Evolutionary conservation across 2,329 filamentous ascomycete species (phyloP).

Genomic region (Chaetomium olivaceum): DNA sequence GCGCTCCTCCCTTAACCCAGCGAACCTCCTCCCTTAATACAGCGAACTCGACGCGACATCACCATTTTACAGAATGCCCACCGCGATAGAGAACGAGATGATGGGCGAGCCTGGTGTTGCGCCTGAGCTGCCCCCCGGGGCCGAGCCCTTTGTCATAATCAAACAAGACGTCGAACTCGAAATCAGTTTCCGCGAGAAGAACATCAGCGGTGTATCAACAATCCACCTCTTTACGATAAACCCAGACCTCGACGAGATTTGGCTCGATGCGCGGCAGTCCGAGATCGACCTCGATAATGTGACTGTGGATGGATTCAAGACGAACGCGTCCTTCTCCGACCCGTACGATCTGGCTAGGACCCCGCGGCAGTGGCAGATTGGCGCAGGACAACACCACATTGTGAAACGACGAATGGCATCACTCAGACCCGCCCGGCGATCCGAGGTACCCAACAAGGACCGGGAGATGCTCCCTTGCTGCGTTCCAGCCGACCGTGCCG

Average conservation of each 20-base stretch:
- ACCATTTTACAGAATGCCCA: constrained; percentile 33
- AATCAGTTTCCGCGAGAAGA: constrained; percentile 76
- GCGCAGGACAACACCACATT: constrained; percentile 74
- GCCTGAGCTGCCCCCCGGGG: constrained; percentile 22
- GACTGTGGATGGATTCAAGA: constrained; percentile 50
- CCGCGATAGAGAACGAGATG: constrained; percentile 28
- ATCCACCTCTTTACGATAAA: constrained; percentile 71
- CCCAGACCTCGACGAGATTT: constrained; percentile 58
- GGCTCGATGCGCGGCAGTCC: constrained; percentile 63
- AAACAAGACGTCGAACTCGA: constrained; percentile 90
- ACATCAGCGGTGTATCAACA: constrained; percentile 75
- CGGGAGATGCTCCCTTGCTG: constrained; percentile 55
- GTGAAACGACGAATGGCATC: constrained; percentile 66
- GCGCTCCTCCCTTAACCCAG: no score
- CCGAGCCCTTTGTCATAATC: constrained; percentile 56
- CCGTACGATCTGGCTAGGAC: constrained; percentile 67
- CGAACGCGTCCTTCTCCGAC: constrained; percentile 56
- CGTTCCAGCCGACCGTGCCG: constrained; percentile 56
- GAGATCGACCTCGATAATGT: constrained; percentile 57
- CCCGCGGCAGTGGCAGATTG: constrained; percentile 61
- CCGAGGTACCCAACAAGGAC: constrained; percentile 56
- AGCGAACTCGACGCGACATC: neutral
- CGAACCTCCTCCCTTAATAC: no score
- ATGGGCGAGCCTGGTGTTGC: constrained; percentile 21
- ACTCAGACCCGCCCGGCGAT: constrained; percentile 52